Percentiles rank a stretch among this genome's conserved stretches.
phyloP scores from a whole-genome alignment of 805 yeast genomes.

The Pichia gijzeniarum region DNA sequence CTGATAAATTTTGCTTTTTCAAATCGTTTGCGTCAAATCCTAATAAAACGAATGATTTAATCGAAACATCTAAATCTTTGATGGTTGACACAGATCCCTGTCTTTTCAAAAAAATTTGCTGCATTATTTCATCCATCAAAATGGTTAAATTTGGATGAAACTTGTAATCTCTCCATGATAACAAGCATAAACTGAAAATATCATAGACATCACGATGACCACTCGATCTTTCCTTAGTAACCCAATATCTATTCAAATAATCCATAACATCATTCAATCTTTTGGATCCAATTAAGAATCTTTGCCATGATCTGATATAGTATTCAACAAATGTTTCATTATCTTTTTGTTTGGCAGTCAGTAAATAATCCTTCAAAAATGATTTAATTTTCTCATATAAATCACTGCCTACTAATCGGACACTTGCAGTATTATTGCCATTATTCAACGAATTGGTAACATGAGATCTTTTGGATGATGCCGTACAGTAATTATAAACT shows the following conservation, averaged over 20 bases:
- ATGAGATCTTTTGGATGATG: constrained; percentile 49
- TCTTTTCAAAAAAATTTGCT: constrained; percentile 71
- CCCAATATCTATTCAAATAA: constrained; percentile 97
- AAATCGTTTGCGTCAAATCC: constrained; percentile 90
- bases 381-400: constrained; percentile 66
- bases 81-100: constrained; percentile 69
- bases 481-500: constrained; percentile 87
- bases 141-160: constrained; percentile 57
- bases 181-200: constrained; percentile 79
- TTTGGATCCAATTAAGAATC: constrained; percentile 87
- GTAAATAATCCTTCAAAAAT: constrained; percentile 58
- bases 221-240: constrained; percentile 89
- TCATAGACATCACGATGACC: constrained; percentile 87
- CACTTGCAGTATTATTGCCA: constrained; percentile 15
- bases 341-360: constrained; percentile 41
- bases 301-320: constrained; percentile 82
- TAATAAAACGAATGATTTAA: constrained; percentile 78
- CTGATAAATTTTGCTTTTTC: constrained; percentile 75
- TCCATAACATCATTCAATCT: constrained; percentile 90
- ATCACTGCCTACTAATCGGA: constrained; percentile 74
- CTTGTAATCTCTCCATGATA: constrained; percentile 83
- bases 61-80: constrained; percentile 59
- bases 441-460: background rate
- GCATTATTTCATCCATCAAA: constrained; percentile 66
- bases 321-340: constrained; percentile 70